These are phyloP conservation scores for Arabis alpina DNA, from an alignment of 345 rosid species.

Conservation along the genomic window DNA sequence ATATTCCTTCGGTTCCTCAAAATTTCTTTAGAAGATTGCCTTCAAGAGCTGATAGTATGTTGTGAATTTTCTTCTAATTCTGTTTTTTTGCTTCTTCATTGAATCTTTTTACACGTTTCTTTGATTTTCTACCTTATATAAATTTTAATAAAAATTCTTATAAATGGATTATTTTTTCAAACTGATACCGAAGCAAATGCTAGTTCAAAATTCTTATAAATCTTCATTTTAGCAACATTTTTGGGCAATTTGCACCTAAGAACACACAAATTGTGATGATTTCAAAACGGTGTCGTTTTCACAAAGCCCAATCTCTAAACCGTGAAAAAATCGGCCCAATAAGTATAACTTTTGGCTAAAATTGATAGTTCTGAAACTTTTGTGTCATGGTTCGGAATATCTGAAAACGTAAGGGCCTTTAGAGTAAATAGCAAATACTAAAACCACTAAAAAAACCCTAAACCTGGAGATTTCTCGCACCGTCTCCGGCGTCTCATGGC, in stretches of 20 bases:
- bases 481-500: conserved; percentile 41
- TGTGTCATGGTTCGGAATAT: background rate
- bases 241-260: background rate
- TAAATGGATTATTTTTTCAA: background rate
- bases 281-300: background rate
- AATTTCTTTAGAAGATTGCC: conserved; percentile 44
- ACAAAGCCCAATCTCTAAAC: too few relatives aligned
- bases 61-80: conserved; percentile 12
- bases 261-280: background rate
- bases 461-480: background rate
- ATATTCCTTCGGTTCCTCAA: conserved; percentile 37
- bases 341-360: background rate
- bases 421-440: conserved; percentile 7
- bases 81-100: background rate
- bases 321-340: too few relatives aligned
- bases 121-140: background rate
- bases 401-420: background rate
- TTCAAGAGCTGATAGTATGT: conserved; percentile 41
- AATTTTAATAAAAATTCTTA: background rate
- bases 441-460: conserved; percentile 18
- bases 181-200: background rate
- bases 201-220: too few relatives aligned
- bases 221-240: too few relatives aligned
- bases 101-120: background rate
- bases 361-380: background rate